Evolutionary conservation across 208 protist species (phyloP).

Genomic region (Kentomonas sorsogonicus): DNA sequence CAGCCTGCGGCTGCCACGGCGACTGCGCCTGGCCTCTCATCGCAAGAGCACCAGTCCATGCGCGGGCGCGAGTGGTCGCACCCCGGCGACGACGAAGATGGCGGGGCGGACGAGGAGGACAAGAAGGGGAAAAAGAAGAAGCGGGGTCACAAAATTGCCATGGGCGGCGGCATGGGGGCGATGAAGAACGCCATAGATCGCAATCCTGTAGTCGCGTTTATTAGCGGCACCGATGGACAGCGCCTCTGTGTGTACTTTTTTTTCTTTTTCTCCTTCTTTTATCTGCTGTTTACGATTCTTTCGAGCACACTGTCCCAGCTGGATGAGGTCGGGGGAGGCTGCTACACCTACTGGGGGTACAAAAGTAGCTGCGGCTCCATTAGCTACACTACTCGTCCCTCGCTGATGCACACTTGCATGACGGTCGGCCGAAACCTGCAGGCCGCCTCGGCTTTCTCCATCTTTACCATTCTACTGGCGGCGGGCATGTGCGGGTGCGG

Average conservation of each 20-base stretch:
- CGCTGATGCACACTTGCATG: conserved; percentile 27
- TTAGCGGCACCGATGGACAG: conserved; percentile 28
- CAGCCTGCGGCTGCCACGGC: too few species aligned
- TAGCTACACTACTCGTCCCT: conserved; percentile 54
- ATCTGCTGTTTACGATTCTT: conserved; percentile 62
- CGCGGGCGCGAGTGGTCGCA: too few species aligned
- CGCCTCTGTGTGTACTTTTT: conserved; percentile 39
- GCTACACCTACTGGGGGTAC: conserved; percentile 82
- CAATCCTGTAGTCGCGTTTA: too few species aligned
- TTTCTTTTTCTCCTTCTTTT: conserved; percentile 26
- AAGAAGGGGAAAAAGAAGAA: too few species aligned
- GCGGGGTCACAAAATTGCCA: too few species aligned
- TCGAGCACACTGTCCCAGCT: conserved; percentile 62
- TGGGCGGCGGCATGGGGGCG: too few species aligned
- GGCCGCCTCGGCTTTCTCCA: conserved; percentile 65
- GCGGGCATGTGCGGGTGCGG: conserved; percentile 13
- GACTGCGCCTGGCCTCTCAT: too few species aligned
- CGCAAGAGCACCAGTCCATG: too few species aligned
- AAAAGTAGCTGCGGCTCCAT: conserved; percentile 55
- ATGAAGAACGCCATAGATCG: too few species aligned
- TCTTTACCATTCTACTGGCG: conserved; percentile 55
- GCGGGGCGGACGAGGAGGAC: too few species aligned
- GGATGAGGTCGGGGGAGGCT: conserved; percentile 49
- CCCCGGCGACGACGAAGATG: too few species aligned
- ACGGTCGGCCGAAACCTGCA: conserved; percentile 24